Evolutionary conservation across 441 rosid genomes (phyloP).

Genomic region (Populus hybrid): DNA sequence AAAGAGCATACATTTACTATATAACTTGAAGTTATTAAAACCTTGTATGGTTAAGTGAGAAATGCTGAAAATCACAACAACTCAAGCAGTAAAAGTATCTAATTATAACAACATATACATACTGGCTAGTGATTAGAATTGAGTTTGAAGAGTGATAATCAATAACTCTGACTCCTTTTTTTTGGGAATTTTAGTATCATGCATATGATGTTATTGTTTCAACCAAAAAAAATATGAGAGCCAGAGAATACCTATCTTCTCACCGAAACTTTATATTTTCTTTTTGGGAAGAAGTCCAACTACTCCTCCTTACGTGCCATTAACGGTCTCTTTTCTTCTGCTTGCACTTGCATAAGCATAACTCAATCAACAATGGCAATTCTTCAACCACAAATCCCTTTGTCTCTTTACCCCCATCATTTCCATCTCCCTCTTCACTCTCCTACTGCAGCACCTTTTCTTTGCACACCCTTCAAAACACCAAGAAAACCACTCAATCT

Average conservation of each 20-base stretch:
- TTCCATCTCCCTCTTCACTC: background rate
- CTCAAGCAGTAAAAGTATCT: too few species aligned
- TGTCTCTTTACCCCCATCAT: constrained; percentile 18
- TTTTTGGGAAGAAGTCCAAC: background rate
- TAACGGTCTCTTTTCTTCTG: background rate
- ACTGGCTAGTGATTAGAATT: too few species aligned
- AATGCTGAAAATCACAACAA: too few species aligned
- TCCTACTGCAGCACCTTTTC: constrained; percentile 20
- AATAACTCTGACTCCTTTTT: too few species aligned
- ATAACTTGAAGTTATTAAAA: too few species aligned
- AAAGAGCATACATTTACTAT: too few species aligned
- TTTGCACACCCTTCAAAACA: constrained; percentile 4
- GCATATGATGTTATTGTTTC: background rate
- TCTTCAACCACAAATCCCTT: constrained; percentile 26
- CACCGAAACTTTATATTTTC: background rate
- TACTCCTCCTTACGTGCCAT: background rate
- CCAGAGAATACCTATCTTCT: background rate
- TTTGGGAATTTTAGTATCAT: background rate
- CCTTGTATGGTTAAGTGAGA: too few species aligned
- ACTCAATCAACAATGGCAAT: constrained; percentile 21
- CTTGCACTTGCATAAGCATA: background rate
- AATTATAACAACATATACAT: too few species aligned
- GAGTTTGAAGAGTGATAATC: too few species aligned
- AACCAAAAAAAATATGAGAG: background rate
- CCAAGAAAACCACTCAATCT: constrained; percentile 29